phyloP scores from a whole-genome alignment of 2,329 filamentous ascomycete genomes.

The Metarhizium robertsii region DNA sequence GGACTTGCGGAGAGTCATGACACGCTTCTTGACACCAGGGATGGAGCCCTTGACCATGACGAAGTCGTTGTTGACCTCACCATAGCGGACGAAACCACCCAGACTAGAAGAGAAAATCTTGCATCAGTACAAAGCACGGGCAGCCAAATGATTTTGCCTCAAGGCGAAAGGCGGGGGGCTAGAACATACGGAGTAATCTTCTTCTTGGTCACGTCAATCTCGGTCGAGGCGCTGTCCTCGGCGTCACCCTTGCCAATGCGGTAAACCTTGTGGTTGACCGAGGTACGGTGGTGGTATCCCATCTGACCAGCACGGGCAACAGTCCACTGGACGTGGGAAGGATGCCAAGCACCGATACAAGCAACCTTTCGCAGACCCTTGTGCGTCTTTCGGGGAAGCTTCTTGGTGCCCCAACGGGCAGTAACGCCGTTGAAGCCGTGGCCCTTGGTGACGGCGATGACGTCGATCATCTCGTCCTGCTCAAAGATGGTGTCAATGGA shows the following conservation, averaged over 20 bases:
- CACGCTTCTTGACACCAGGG: constrained; percentile 98
- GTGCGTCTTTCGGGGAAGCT: constrained; percentile 99
- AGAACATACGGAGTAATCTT: constrained; percentile 92
- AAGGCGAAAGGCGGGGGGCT: not conserved
- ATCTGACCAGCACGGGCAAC: constrained; percentile 99
- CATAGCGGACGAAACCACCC: constrained; percentile 98
- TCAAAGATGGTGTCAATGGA: constrained; percentile 92
- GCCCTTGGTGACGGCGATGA: constrained; percentile 99
- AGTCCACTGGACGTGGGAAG: constrained; percentile 99
- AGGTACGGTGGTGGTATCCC: constrained; percentile 99
- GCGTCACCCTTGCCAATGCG: constrained; percentile 89
- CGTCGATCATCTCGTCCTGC: constrained; percentile 99
- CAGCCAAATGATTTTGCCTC: not conserved
- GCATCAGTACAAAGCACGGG: not conserved
- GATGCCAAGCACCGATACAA: constrained; percentile 99
- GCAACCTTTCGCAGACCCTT: constrained; percentile 99
- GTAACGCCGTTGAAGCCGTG: constrained; percentile 98
- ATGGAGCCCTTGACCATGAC: constrained; percentile 95
- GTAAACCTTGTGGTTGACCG: constrained; percentile 99
- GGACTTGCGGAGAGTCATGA: constrained; percentile 97
- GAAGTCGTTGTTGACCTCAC: constrained; percentile 99
- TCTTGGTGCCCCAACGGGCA: constrained; percentile 98
- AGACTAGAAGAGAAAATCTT: constrained; percentile 48
- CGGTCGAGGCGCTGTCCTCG: constrained; percentile 87
- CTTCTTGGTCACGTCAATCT: constrained; percentile 98